Evolutionary conservation across 169 alveolate species (phyloP), one percentile per base, ranked within the genome.

Genomic region (Neospora caninum): DNA sequence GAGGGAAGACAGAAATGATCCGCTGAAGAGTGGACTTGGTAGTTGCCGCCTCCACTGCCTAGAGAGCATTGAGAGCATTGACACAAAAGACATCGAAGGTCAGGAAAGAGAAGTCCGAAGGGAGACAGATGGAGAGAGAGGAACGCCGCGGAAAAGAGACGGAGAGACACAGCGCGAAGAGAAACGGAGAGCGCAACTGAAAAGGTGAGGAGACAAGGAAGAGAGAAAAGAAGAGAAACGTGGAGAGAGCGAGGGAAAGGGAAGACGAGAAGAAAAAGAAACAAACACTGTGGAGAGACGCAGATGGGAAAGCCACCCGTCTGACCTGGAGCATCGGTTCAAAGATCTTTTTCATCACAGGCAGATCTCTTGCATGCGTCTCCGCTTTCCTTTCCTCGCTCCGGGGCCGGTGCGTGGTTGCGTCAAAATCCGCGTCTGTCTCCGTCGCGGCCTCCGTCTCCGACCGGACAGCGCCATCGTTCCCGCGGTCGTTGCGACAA

Each of bases 21-120:
- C n/a, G 22, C 86, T 78, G 27, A 4, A 78, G 42, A 10, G 9
- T 43, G 10, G 9, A 4, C 20, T 38, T n/a, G 10, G 86, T 38
- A 7, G 86, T 78, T 16, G 86, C 86, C 2, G 49, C 45, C 86
- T 78, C 86, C 29, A n/a, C 86, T 2, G 86, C 86, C 86, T 78
- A 25, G n/a, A 78, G 45, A 20, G 45, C 49, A n/a, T 31, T 31
- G 73, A 64, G 27, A 64, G 73, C 18, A 64, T 20, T 18, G 27
- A 27, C 18, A 64, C n/a, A 64, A 64, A 27, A 64, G 73, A 64
- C n/a, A 18, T 64, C 27, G n/a, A n/a, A n/a, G n/a, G n/a, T n/a
- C n/a, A n/a, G n/a, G n/a, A n/a, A n/a, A n/a, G n/a, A n/a, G n/a
- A n/a, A n/a, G n/a, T n/a, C n/a, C n/a, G n/a, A n/a, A n/a, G n/a